A percentile compares a stretch with the other conserved stretches of the same genome.
phyloP scores from a whole-genome alignment of 768 basidiomycete species.

The Rubroboletus pulcherrimus region DNA sequence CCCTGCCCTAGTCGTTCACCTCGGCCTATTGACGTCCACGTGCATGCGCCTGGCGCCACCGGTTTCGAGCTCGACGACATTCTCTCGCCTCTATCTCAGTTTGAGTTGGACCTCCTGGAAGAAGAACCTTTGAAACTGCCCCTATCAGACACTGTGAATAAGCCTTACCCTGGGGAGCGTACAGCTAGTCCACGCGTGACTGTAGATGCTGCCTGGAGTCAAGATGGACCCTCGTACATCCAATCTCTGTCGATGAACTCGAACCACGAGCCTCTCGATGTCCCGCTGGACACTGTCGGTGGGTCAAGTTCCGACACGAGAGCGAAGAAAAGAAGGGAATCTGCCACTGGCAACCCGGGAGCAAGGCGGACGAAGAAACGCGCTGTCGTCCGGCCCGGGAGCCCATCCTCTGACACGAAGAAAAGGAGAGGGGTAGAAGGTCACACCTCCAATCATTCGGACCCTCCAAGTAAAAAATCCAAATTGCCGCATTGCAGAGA shows the following conservation, averaged over 20 bases:
- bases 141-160: conserved; percentile 23
- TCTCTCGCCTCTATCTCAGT: conserved; percentile 25
- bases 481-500: conserved; percentile 6
- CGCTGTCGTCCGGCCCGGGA: background rate
- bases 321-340: conserved; percentile 11
- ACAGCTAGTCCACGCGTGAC: background rate
- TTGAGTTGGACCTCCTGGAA: conserved; percentile 19
- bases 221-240: background rate
- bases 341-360: background rate
- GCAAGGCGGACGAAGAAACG: conserved; percentile 9
- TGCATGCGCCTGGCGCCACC: background rate
- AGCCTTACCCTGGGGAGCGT: conserved; percentile 7
- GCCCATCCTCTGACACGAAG: background rate
- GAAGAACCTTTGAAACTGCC: conserved; percentile 20
- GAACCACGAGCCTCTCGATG: background rate
- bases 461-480: conserved; percentile 22
- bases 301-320: background rate
- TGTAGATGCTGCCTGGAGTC: background rate
- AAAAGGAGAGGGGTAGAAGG: conserved; percentile 2
- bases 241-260: conserved; percentile 1
- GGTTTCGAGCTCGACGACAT: background rate
- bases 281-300: background rate
- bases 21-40: background rate
- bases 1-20: background rate
- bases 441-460: background rate